Base-by-base conservation (phyloP, 768 basidiomycete species). In the Trametes sanguinea region DNA sequence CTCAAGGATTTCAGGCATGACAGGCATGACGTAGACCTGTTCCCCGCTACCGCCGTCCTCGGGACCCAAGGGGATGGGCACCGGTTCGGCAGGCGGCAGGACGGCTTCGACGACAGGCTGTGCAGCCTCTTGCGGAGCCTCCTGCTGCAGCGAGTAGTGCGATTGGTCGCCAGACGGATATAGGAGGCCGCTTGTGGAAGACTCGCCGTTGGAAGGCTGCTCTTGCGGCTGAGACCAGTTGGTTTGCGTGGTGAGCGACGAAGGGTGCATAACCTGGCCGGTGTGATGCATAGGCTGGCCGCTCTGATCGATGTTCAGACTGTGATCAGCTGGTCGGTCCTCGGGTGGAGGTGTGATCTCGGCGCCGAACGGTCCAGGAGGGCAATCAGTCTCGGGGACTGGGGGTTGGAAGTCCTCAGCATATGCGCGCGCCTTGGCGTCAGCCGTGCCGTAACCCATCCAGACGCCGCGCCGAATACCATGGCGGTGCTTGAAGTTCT, bases 401-500 rank as follows among this genome's bases (percentile, higher is more conserved):
- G 40, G 51, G 14, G 57, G 57, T 4, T 13, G 10, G 57, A 63
- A 59, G 53, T 63, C 52, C 32, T 33, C n/a, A 13, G 47, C 57
- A 32, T 55, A 59, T 7, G 53, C 62, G 27, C 53, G 57, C 8
- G 40, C 27, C 14, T 60, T 59, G 27, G 16, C 29, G 2, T 64
- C 62, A 55, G 70, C 70, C 47, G 73, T 76, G 55, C 77, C 80
- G 33, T 71, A 71, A 30, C 80, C 78, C 17, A 73, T 75, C 82
- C 83, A 87, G 17, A 81, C 75, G 1, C 90, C 91, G 27, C 83
- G 83, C 45, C 85, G 82, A 63, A 95, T 90, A 61, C 85, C 85
- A 65, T 89, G 84, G 37, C 94, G 86, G 67, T 84, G 82, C 76
- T 94, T 95, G 80, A 94, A 95, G 72, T 92, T 92, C 72, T 95